phyloP scores from a whole-genome alignment of 805 yeast genomes.

The Saccharomycopsis capsularis region DNA sequence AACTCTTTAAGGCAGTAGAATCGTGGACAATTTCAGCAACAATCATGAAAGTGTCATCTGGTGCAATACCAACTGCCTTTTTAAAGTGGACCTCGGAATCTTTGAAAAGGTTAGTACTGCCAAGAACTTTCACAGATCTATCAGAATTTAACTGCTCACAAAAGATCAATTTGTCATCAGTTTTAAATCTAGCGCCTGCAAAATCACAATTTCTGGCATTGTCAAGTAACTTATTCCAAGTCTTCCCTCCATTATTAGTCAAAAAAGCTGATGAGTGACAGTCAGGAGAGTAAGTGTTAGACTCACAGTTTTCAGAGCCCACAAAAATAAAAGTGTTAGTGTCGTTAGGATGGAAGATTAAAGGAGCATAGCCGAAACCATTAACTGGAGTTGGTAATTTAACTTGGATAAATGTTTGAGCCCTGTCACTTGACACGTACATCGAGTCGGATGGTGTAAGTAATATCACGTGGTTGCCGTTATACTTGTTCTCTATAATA shows the following conservation, averaged over 20 bases:
- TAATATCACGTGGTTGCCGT: slow-evolving; percentile 43
- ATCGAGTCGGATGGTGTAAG: slow-evolving; percentile 44
- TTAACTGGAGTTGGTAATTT: slow-evolving; percentile 47
- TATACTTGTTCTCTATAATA: slow-evolving; percentile 56
- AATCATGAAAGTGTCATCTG: slow-evolving; percentile 62
- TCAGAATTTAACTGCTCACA: slow-evolving; percentile 46
- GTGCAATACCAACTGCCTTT: slow-evolving; percentile 64
- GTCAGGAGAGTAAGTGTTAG: slow-evolving; percentile 31
- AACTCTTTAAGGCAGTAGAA: slow-evolving; percentile 48
- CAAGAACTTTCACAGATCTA: slow-evolving; percentile 12
- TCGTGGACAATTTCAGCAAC: slow-evolving; percentile 56
- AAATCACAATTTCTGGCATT: slow-evolving; percentile 59
- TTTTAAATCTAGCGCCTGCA: slow-evolving; percentile 43
- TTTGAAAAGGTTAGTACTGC: slow-evolving; percentile 6
- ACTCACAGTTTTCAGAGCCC: slow-evolving; percentile 45
- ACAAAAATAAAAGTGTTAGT: slow-evolving; percentile 61
- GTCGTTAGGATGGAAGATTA: slow-evolving; percentile 58
- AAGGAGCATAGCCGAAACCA: slow-evolving; percentile 31
- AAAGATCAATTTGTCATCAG: slow-evolving; percentile 36
- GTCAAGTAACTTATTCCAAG: slow-evolving; percentile 48
- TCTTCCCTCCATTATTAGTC: slow-evolving; percentile 61
- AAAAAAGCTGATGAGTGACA: slow-evolving; percentile 57
- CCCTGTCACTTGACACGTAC: slow-evolving; percentile 63
- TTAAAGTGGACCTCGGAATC: slow-evolving; percentile 37
- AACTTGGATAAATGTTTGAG: slow-evolving; percentile 41